These are phyloP conservation scores for Mucor plumbeus DNA, from an alignment of 371 early-diverging fungal genomes.

Conservation along the genomic window DNA sequence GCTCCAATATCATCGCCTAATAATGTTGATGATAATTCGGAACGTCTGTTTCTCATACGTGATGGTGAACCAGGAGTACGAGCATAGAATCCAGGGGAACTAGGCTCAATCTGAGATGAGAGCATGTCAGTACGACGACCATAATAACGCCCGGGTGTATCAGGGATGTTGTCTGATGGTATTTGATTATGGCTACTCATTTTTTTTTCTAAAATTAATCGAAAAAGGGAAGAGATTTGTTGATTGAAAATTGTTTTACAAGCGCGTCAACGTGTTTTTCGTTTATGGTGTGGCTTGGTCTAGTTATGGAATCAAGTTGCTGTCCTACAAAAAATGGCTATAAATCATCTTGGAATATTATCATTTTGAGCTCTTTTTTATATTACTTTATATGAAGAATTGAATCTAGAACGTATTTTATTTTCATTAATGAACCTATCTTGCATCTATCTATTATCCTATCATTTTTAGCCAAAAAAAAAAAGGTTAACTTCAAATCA, in stretches of 20 bases:
- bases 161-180: conserved; percentile 34
- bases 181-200: conserved; percentile 28
- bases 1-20: conserved; percentile 42
- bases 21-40: conserved; percentile 47
- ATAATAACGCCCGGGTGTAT: conserved; percentile 33
- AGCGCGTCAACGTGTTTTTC: conserved; percentile 17
- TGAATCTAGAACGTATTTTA: too few species aligned
- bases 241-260: conserved; percentile 9
- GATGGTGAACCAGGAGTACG: conserved; percentile 51
- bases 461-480: too few species aligned
- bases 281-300: neutral
- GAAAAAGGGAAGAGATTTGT: conserved; percentile 3
- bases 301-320: neutral
- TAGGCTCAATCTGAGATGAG: conserved; percentile 29
- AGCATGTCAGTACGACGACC: conserved; percentile 31
- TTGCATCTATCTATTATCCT: too few species aligned
- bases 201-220: neutral
- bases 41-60: conserved; percentile 35
- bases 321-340: too few species aligned
- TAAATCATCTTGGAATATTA: too few species aligned
- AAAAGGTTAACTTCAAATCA: too few species aligned
- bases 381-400: too few species aligned
- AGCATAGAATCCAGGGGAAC: conserved; percentile 35
- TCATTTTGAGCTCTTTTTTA: too few species aligned
- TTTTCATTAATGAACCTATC: too few species aligned